Evolutionary conservation across 2,329 filamentous ascomycete genomes (phyloP).

Genomic region (Gnomoniopsis smithogilvyi): DNA sequence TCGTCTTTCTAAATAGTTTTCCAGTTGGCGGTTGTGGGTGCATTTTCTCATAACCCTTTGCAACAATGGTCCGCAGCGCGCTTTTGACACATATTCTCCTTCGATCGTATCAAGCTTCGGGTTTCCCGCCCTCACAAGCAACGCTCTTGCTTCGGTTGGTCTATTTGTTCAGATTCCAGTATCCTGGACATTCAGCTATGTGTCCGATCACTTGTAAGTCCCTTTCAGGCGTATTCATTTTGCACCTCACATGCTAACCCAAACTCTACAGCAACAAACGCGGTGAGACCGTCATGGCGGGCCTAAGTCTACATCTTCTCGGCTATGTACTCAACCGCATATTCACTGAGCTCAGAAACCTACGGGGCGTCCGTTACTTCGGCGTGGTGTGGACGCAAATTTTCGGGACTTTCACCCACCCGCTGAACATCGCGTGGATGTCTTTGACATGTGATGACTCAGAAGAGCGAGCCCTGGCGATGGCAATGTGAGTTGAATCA

Average conservation of each 20-base stretch:
- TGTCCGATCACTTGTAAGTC: conserved; percentile 50
- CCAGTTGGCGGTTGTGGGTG: conserved; percentile 47
- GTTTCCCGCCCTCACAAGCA: conserved; percentile 43
- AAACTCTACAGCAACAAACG: conserved; percentile 36
- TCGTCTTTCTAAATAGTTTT: conserved; percentile 31
- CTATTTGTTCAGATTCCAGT: conserved; percentile 50
- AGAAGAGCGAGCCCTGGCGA: conserved; percentile 55
- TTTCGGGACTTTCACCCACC: conserved; percentile 52
- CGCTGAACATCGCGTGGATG: conserved; percentile 35
- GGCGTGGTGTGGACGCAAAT: conserved; percentile 54
- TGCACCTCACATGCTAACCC: background rate
- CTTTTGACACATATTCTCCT: conserved; percentile 50
- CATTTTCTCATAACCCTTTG: conserved; percentile 49
- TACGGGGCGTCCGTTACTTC: conserved; percentile 45
- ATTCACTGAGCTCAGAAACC: conserved; percentile 41
- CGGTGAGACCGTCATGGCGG: conserved; percentile 50
- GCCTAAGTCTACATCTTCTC: conserved; percentile 43
- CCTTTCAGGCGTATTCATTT: too few relatives aligned
- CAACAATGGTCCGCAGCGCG: conserved; percentile 45
- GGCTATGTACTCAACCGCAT: conserved; percentile 52
- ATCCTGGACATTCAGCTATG: conserved; percentile 45
- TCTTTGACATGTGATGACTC: conserved; percentile 54
- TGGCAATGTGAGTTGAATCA: conserved; percentile 47
- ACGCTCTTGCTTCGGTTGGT: conserved; percentile 39
- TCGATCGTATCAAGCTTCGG: conserved; percentile 52